Evolutionary conservation across 345 rosid genomes (phyloP).

Genomic region (Mangifera indica): DNA sequence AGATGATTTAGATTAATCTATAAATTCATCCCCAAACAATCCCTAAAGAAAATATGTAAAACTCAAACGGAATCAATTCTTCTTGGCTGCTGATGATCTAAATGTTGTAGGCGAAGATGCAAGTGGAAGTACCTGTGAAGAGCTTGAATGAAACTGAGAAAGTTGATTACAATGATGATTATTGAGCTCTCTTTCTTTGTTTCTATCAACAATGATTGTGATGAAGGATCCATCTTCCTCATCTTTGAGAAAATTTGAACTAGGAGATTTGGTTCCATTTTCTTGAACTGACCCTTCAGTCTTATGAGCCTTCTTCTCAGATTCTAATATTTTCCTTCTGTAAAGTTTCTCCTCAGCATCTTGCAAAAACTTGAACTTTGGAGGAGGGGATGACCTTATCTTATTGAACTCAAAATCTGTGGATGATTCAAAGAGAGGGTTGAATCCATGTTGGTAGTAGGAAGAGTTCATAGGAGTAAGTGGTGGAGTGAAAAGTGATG

Average conservation of each 20-base stretch:
- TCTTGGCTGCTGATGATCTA: conserved; percentile 27
- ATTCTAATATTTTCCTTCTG: conserved; percentile 40
- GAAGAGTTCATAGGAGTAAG: conserved; percentile 56
- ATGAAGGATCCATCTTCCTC: conserved; percentile 57
- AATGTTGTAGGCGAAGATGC: conserved; percentile 40
- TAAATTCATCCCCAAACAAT: conserved; percentile 14
- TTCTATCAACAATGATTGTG: conserved; percentile 50
- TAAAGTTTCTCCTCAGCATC: conserved; percentile 91
- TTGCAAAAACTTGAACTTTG: conserved; percentile 87
- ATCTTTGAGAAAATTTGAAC: conserved; percentile 33
- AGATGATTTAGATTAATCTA: conserved; percentile 21
- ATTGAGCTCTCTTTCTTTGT: conserved; percentile 33
- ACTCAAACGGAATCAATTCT: neutral
- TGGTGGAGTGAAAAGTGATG: conserved; percentile 88
- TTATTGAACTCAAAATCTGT: conserved; percentile 76
- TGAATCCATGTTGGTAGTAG: conserved; percentile 41
- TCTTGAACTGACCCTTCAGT: conserved; percentile 20
- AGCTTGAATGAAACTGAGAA: conserved; percentile 29
- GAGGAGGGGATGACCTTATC: conserved; percentile 73
- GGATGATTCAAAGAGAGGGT: conserved; percentile 55
- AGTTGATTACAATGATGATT: conserved; percentile 20
- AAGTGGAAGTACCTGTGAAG: conserved; percentile 42
- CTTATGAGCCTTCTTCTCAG: conserved; percentile 20
- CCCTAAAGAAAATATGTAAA: conserved; percentile 7
- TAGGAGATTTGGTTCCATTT: conserved; percentile 15